These are phyloP conservation scores for Sugiyamaella japonica DNA, from an alignment of 1,139 yeast genomes.

Conservation along the genomic window DNA sequence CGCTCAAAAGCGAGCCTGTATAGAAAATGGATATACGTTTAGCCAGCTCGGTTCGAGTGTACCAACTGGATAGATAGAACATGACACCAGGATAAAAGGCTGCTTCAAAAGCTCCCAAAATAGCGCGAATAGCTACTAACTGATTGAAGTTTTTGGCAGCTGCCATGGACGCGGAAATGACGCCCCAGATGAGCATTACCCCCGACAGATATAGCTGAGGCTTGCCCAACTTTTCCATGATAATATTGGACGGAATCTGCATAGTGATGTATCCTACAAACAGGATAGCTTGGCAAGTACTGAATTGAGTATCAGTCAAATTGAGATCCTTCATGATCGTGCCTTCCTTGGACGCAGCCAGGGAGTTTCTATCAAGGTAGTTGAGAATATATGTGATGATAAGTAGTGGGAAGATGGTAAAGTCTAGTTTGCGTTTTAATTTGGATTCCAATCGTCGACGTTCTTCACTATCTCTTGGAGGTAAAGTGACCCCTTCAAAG, in stretches of 20 bases:
- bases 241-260: conserved; percentile 58
- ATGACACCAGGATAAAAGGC: conserved; percentile 57
- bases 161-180: conserved; percentile 59
- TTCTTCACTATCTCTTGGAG: conserved; percentile 23
- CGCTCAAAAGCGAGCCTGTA: conserved; percentile 39
- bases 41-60: conserved; percentile 49
- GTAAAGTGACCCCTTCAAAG: conserved; percentile 24
- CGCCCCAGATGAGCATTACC: conserved; percentile 58
- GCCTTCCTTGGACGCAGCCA: conserved; percentile 61
- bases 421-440: conserved; percentile 46
- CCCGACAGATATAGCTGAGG: conserved; percentile 54
- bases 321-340: conserved; percentile 57
- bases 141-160: conserved; percentile 42
- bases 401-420: conserved; percentile 56
- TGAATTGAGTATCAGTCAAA: conserved; percentile 52
- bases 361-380: conserved; percentile 60
- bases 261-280: conserved; percentile 62
- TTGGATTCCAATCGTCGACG: conserved; percentile 19
- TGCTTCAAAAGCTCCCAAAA: conserved; percentile 52
- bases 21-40: conserved; percentile 51
- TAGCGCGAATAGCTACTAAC: conserved; percentile 47
- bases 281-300: conserved; percentile 56
- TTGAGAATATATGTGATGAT: conserved; percentile 58
- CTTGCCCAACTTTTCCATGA: conserved; percentile 48
- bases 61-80: conserved; percentile 54